phyloP scores from a whole-genome alignment of 345 rosid species.

The Gossypium longicalyx region DNA sequence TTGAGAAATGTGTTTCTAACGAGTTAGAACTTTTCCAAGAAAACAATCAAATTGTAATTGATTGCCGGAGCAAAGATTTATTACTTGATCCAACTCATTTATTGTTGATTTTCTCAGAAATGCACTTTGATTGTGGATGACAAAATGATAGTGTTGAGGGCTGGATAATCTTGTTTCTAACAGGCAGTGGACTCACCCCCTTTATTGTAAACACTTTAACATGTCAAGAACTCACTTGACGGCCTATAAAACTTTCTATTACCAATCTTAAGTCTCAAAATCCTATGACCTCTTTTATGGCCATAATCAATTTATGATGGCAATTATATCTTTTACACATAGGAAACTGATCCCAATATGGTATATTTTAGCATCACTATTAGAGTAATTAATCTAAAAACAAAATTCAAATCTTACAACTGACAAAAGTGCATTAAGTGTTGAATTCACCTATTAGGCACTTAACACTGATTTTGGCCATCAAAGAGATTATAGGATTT shows the following conservation, averaged over 20 bases:
- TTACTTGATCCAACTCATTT: not conserved
- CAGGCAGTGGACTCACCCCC: not conserved
- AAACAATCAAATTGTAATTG: not conserved
- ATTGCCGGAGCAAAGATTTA: not conserved
- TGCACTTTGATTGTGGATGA: not conserved
- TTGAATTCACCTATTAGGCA: not conserved
- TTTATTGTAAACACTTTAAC: not conserved
- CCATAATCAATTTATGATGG: not conserved
- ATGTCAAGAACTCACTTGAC: not conserved
- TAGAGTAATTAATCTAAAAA: not conserved
- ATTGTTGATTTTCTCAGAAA: not conserved
- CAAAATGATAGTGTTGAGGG: not conserved
- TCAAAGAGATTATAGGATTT: too few relatives aligned
- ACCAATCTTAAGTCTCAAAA: not conserved
- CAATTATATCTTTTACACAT: not conserved
- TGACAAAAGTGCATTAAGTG: not conserved
- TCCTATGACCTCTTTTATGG: not conserved
- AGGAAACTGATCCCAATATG: not conserved
- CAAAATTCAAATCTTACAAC: slow-evolving; percentile 40
- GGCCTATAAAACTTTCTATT: not conserved
- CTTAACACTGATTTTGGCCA: not conserved
- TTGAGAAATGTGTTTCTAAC: not conserved
- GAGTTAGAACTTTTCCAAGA: not conserved
- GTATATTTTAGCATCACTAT: not conserved
- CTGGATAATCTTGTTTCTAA: not conserved